Conservation (phyloP, 176 grass and related monocot species). For the Poa annua region DNA sequence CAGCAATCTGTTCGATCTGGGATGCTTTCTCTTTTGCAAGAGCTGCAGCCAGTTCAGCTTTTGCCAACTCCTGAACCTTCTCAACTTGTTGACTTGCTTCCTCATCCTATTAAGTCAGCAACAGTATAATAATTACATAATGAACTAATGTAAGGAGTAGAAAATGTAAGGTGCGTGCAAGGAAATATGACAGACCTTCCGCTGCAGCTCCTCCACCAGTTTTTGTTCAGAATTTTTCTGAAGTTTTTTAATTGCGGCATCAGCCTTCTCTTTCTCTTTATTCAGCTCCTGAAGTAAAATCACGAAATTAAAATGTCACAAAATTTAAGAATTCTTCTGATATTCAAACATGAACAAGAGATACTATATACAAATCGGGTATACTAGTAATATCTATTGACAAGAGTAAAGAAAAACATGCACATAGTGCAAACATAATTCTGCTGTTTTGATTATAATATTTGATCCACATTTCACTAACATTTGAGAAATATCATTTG, state of each 20-base stretch:
- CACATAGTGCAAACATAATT: background rate
- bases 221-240: slow-evolving; percentile 79
- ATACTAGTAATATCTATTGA: background rate
- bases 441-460: slow-evolving; percentile 1
- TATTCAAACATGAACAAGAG: slow-evolving; percentile 30
- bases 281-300: slow-evolving; percentile 74
- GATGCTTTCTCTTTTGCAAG: slow-evolving; percentile 91
- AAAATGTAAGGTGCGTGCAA: slow-evolving; percentile 17
- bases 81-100: slow-evolving; percentile 73
- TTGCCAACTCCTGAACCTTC: slow-evolving; percentile 76
- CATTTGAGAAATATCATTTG: slow-evolving; percentile 12
- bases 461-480: slow-evolving; percentile 19
- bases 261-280: slow-evolving; percentile 78
- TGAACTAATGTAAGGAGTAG: background rate
- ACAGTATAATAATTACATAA: slow-evolving; percentile 22
- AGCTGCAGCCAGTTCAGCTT: slow-evolving; percentile 79
- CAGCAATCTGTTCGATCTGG: slow-evolving; percentile 89
- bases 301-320: slow-evolving; percentile 38
- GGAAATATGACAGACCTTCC: slow-evolving; percentile 55
- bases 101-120: slow-evolving; percentile 63
- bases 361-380: background rate
- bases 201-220: slow-evolving; percentile 69
- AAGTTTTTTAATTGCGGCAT: slow-evolving; percentile 63
- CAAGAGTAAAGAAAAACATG: slow-evolving; percentile 26
- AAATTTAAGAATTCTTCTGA: background rate